Percentiles rank a stretch among this genome's conserved stretches.
Evolutionary conservation across 73 alveolate species (phyloP).

Genomic region (Blepharisma stoltei): DNA sequence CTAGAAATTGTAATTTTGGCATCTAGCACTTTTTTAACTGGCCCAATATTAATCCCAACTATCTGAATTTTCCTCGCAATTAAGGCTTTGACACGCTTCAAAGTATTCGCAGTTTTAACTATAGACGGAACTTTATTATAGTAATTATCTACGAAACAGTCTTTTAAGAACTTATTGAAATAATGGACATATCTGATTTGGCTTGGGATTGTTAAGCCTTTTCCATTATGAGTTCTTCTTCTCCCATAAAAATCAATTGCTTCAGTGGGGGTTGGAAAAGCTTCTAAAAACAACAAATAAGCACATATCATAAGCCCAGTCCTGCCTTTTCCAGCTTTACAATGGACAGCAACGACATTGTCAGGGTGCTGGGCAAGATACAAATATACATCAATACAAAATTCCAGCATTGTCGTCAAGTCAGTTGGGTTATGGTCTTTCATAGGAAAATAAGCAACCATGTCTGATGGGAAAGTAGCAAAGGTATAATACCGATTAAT

Average conservation of each 20-base stretch:
- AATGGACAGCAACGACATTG: conserved; percentile 95
- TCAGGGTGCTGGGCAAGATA: conserved; percentile 43
- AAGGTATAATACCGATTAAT: conserved; percentile 71
- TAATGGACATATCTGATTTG: conserved; percentile 92
- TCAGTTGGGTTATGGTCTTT: conserved; percentile 98
- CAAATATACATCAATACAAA: conserved; percentile 84
- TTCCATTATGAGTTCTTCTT: conserved; percentile 92
- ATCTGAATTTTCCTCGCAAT: background rate
- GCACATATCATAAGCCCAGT: conserved; percentile 99
- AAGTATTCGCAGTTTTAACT: background rate
- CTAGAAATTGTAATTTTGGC: background rate
- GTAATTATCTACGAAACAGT: conserved; percentile 26
- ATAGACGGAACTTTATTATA: background rate
- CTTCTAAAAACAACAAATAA: conserved; percentile 80
- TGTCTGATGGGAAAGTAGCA: conserved; percentile 56
- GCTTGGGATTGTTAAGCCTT: conserved; percentile 97
- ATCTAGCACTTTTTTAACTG: background rate
- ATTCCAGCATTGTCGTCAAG: conserved; percentile 80
- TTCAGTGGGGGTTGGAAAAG: conserved; percentile 77
- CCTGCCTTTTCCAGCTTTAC: conserved; percentile 99
- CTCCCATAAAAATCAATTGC: conserved; percentile 89
- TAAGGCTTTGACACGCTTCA: background rate
- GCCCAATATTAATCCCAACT: conserved; percentile 15
- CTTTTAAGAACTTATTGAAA: conserved; percentile 84
- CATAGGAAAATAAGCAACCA: conserved; percentile 82